Evolutionary conservation across 2,329 filamentous ascomycete species (phyloP).

Genomic region (Alternaria postmessia): DNA sequence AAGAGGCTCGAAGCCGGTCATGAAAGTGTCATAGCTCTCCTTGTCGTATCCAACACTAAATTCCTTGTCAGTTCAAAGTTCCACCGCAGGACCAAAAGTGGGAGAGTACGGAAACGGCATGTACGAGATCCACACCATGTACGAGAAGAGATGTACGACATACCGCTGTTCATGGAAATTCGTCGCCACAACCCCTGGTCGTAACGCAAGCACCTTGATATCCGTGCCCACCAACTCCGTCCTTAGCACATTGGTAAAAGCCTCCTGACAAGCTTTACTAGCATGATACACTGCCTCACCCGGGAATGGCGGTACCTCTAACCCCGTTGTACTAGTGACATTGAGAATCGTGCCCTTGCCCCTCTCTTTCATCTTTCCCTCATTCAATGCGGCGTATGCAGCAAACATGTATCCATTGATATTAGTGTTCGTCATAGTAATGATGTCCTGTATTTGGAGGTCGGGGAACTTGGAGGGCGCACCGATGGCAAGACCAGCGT

Average conservation of each 20-base stretch:
- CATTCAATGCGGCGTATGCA: constrained; percentile 57
- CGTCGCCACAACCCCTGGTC: constrained; percentile 59
- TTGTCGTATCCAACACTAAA: constrained; percentile 53
- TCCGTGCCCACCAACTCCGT: constrained; percentile 58
- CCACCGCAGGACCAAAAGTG: background rate
- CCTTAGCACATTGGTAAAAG: constrained; percentile 59
- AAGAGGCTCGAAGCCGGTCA: constrained; percentile 57
- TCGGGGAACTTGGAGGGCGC: constrained; percentile 55
- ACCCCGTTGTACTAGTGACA: constrained; percentile 57
- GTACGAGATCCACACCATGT: background rate
- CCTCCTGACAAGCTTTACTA: constrained; percentile 59
- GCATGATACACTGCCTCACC: constrained; percentile 61
- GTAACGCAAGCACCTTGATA: constrained; percentile 57
- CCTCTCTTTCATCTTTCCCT: constrained; percentile 50
- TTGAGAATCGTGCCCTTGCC: constrained; percentile 58
- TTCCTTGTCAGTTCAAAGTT: background rate
- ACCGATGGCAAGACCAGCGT: constrained; percentile 59
- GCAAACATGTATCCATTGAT: constrained; percentile 59
- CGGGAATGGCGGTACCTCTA: constrained; percentile 59
- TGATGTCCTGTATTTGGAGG: constrained; percentile 53
- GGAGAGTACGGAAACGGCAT: background rate
- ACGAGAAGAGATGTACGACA: background rate
- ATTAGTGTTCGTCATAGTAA: constrained; percentile 59
- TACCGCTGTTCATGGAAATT: constrained; percentile 58
- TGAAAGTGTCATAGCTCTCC: constrained; percentile 54